Base-by-base conservation (phyloP, 176 grass and related monocot genomes). In the Oryza punctata region DNA sequence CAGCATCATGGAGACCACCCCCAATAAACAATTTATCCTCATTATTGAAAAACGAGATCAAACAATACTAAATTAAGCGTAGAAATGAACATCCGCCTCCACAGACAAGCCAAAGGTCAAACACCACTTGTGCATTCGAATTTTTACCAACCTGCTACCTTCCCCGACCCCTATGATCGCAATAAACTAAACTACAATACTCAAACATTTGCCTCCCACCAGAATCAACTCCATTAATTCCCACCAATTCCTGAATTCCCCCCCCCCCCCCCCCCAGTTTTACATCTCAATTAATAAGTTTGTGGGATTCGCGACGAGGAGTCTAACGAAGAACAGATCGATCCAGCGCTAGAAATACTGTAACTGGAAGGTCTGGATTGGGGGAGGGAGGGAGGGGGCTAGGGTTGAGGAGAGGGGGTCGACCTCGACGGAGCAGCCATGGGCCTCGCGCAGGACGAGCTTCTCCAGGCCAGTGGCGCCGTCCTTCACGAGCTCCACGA, bases 401-500 rank as follows among this genome's bases (percentile, higher is more conserved):
- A 26, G 71, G 41, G 25, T 24, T 24, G 5, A 5, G 7, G 6
- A 24, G 59, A 23, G 26, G 44, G 19, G 44, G 19, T 61, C 73
- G 63, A 88, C 86, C 86, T 88, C 81, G 59, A 78, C 81, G 74
- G 86, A 84, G 86, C 81, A 67, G 74, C 86, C 81, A 19, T 61
- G 43, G 75, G 75, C 32, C 75, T 84, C 86, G 45, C 68, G 81
- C 60, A 88, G 86, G 59, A 88, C 68, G 86, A 83, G 33, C 81
- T 88, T 88, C 59, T 88, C 86, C 75, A 88, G 60, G 68, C 86
- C 86, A 69, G 74, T 73, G 81, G 81, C 45, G 63, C 67, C 32
- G 43, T 84, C 86, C 75, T 72, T 88, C 32, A 88, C 86, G 80
- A 60, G 68, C 75, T 84, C 81, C 80, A 88, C 81, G 75, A 81